Conservation (phyloP, 139 green algal species). For the Chlamydomonas sp. region DNA sequence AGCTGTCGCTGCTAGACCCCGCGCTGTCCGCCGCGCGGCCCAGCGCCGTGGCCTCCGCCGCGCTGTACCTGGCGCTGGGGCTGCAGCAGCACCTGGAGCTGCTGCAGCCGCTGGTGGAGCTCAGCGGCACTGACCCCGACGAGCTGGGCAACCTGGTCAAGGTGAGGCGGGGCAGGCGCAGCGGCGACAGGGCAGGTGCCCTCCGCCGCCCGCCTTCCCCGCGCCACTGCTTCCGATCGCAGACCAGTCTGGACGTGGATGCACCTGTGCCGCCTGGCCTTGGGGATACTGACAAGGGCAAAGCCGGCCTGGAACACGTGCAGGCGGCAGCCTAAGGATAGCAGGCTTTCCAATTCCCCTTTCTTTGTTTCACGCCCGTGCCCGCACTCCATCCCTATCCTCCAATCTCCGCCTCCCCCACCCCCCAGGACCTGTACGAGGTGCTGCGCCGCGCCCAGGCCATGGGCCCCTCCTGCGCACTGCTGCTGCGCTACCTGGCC, state of each 20-base stretch:
- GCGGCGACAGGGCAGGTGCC: too few relatives aligned
- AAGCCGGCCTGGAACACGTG: neutral
- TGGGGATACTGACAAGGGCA: too few relatives aligned
- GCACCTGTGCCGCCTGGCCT: too few relatives aligned
- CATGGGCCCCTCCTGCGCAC: neutral
- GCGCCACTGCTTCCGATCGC: too few relatives aligned
- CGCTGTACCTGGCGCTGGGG: conserved; percentile 30
- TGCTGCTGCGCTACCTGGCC: neutral
- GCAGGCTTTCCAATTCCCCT: neutral
- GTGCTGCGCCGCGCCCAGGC: neutral
- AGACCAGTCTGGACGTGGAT: too few relatives aligned
- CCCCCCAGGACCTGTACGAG: neutral
- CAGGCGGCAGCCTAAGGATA: neutral
- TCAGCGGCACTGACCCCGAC: neutral
- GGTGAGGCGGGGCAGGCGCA: neutral
- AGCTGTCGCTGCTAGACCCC: conserved; percentile 28
- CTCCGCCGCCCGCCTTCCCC: too few relatives aligned
- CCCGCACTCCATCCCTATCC: neutral
- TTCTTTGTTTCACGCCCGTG: neutral
- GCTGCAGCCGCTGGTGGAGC: neutral
- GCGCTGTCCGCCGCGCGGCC: neutral
- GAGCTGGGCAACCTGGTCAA: neutral
- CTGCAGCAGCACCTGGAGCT: neutral
- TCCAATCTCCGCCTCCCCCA: neutral
- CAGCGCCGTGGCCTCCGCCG: neutral